Evolutionary conservation across 352 stramenopile species (phyloP).

Genomic region (Thraustochytrium striatum): DNA sequence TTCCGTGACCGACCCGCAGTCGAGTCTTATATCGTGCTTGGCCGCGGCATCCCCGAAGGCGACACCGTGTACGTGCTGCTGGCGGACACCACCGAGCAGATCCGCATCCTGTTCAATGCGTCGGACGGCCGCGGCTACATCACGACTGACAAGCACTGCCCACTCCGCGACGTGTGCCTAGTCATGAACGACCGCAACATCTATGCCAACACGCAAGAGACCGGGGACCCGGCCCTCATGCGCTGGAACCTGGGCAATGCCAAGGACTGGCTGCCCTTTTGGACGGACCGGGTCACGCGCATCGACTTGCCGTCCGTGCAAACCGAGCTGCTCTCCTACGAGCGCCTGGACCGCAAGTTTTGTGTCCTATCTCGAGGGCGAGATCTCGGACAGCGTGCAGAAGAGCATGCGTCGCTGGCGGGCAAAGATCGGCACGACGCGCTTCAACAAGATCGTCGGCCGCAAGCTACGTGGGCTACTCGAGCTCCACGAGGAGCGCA

Average conservation of each 20-base stretch:
- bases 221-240: slow-evolving; percentile 61
- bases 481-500: slow-evolving; percentile 63
- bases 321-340: slow-evolving; percentile 62
- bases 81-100: slow-evolving; percentile 55
- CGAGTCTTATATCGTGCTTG: slow-evolving; percentile 76
- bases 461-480: slow-evolving; percentile 71
- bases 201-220: slow-evolving; percentile 76
- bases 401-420: slow-evolving; percentile 78
- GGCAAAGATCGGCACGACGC: slow-evolving; percentile 69
- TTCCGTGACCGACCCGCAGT: slow-evolving; percentile 33
- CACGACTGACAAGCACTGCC: slow-evolving; percentile 69
- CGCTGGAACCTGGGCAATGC: slow-evolving; percentile 75
- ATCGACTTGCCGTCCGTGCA: slow-evolving; percentile 62
- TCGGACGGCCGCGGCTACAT: slow-evolving; percentile 71
- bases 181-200: slow-evolving; percentile 81
- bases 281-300: slow-evolving; percentile 52
- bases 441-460: slow-evolving; percentile 75
- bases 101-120: slow-evolving; percentile 77
- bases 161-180: slow-evolving; percentile 73
- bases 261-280: slow-evolving; percentile 78
- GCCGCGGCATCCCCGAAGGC: slow-evolving; percentile 71
- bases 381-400: slow-evolving; percentile 75
- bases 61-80: slow-evolving; percentile 78
- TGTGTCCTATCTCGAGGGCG: slow-evolving; percentile 66
- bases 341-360: slow-evolving; percentile 60